Conservation (phyloP, 2,329 filamentous ascomycete species). For the Pezicula rhizophila region DNA sequence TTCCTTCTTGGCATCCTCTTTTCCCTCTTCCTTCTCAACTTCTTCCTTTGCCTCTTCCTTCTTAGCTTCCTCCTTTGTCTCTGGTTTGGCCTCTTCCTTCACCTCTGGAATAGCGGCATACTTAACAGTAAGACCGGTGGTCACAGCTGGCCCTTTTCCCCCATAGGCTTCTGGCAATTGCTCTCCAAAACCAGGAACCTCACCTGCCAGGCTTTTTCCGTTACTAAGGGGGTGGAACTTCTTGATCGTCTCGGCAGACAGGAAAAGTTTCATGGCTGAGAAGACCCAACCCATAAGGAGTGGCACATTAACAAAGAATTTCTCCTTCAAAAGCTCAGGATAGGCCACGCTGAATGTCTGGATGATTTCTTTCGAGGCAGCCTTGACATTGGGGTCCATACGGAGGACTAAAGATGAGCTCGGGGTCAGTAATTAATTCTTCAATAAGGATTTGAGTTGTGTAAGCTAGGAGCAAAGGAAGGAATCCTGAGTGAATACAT, state of each 20-base stretch:
- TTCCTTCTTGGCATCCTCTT: background rate
- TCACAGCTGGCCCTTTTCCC: slow-evolving; percentile 53
- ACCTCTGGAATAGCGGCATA: slow-evolving; percentile 13
- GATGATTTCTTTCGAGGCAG: slow-evolving; percentile 75
- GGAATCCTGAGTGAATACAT: too few species aligned
- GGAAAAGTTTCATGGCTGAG: slow-evolving; percentile 66
- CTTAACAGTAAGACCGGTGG: slow-evolving; percentile 25
- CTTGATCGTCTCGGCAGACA: slow-evolving; percentile 66
- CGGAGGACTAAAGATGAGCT: slow-evolving; percentile 62
- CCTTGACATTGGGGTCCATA: slow-evolving; percentile 69
- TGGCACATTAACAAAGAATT: slow-evolving; percentile 95
- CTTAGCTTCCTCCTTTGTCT: slow-evolving; percentile 1
- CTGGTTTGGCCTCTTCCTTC: slow-evolving; percentile 6
- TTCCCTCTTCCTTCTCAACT: background rate
- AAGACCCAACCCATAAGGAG: slow-evolving; percentile 86
- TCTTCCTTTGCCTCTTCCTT: too few species aligned
- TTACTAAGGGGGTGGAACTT: slow-evolving; percentile 76
- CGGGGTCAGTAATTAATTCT: too few species aligned
- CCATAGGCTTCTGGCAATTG: slow-evolving; percentile 73
- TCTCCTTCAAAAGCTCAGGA: slow-evolving; percentile 81
- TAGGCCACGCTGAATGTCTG: slow-evolving; percentile 75
- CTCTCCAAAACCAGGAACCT: slow-evolving; percentile 52
- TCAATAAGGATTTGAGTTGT: too few species aligned
- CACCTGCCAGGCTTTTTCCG: slow-evolving; percentile 60
- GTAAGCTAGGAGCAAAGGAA: too few species aligned